Evolutionary conservation across 2,329 filamentous ascomycete species (phyloP).

Genomic region (Colletotrichum chrysophilum): DNA sequence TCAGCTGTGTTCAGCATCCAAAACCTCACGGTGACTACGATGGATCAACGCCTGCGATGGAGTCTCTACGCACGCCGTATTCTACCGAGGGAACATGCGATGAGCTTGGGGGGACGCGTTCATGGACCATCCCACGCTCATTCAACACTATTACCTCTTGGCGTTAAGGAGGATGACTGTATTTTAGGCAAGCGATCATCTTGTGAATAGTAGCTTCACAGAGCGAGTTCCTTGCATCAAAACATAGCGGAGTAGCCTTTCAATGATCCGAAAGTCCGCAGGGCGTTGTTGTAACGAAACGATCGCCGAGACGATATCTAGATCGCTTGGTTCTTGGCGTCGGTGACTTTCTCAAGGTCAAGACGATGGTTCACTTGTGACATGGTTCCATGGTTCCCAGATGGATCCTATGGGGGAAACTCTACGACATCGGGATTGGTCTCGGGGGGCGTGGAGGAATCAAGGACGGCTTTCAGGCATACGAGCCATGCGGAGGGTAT

Average conservation of each 20-base stretch:
- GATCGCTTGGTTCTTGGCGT: neutral
- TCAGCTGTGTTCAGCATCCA: neutral
- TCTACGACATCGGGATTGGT: neutral
- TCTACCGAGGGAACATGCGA: neutral
- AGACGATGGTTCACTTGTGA: neutral
- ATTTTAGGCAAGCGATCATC: neutral
- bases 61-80: neutral
- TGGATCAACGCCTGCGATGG: neutral
- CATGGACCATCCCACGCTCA: neutral
- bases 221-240: neutral
- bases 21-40: neutral
- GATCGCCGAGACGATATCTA: neutral
- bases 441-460: neutral
- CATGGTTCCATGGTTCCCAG: neutral
- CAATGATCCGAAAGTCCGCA: neutral
- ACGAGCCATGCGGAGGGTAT: neutral
- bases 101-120: neutral
- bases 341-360: neutral
- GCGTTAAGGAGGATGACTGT: neutral
- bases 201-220: neutral
- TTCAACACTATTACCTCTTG: neutral
- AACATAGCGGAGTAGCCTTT: neutral
- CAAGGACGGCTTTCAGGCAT: neutral
- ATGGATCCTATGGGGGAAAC: neutral
- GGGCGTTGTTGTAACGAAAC: conserved; percentile 5